Percentiles rank a stretch among this genome's conserved stretches.
phyloP scores from a whole-genome alignment of 306 rosid species.

The Luffa acutangula region DNA sequence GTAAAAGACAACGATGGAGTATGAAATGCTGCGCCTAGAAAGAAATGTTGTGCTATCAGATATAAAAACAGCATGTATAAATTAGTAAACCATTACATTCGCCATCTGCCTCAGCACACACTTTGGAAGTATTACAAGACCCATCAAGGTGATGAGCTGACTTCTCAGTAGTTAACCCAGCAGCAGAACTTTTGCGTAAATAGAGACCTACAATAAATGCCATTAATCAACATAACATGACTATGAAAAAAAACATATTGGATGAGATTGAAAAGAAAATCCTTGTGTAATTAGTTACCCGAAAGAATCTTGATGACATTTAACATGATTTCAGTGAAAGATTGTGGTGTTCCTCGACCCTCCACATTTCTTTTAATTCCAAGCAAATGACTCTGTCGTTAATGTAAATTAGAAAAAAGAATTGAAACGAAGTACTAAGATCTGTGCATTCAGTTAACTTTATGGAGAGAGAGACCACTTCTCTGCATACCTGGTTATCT shows the following conservation, averaged over 20 bases:
- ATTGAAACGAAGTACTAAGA: background rate
- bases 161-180: constrained; percentile 14
- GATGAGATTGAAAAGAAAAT: constrained; percentile 2
- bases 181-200: constrained; percentile 22
- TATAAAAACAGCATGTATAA: background rate
- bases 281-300: constrained; percentile 34
- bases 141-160: constrained; percentile 12
- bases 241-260: background rate
- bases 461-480: constrained; percentile 2
- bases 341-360: constrained; percentile 26
- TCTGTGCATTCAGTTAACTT: background rate
- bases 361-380: constrained; percentile 51
- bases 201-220: constrained; percentile 32
- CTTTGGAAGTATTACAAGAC: constrained; percentile 15
- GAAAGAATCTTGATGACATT: constrained; percentile 69
- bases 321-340: constrained; percentile 59
- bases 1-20: background rate
- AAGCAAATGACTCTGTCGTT: constrained; percentile 73
- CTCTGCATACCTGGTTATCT: constrained; percentile 65
- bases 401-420: background rate
- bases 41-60: background rate
- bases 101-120: constrained; percentile 1
- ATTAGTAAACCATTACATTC: constrained; percentile 14
- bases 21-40: background rate
- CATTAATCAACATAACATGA: constrained; percentile 5